Evolutionary conservation across 2,329 filamentous ascomycete species (phyloP), one percentile per base, ranked within the genome.

Genomic region (Colletotrichum nymphaeae): DNA sequence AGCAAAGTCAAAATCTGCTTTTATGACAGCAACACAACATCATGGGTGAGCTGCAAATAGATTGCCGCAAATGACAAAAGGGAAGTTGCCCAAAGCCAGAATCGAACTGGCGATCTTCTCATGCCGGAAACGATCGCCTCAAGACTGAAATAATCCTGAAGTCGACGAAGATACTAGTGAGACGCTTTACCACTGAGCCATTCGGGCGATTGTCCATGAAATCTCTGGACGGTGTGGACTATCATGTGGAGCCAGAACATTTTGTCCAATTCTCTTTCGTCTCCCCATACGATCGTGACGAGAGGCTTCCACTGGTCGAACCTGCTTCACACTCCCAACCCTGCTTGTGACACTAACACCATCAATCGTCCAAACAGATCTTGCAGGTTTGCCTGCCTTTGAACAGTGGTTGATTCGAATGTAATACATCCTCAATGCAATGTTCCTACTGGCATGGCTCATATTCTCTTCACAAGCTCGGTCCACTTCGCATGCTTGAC

Each of bases 121-220:
- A 62, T 62, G 8, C n/a, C 7, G 35, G 42, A 7, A 12, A 1
- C 9, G 1, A 12, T 30, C 24, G 5, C 16, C 4, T 1, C 3
- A 4, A 2, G 16, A 62, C 5, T 26, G 14, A 12, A n/a, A 6
- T 30, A 30, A 24, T n/a, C 24, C 4, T 6, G 26, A n/a, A 14
- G n/a, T 3, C 1, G n/a, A 3, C 19, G 35, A 0, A 11, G 8
- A 7, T 63, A 63, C 59, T 63, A 63, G 37, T 52, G 59, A 63
- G 59, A 63, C 42, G 59, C 59, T 63, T 63, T 63, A 32, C 59
- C 37, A 32, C 37, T 30, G 59, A 63, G 59, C 59, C 59, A 63
- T 52, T 52, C 59, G 59, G 59, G 59, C 37, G 11, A 7, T 14
- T 52, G 37, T 11, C n/a, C 9, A 30, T 22, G 37, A 4, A 19